Percentiles rank a stretch among this genome's conserved stretches.
Evolutionary conservation across 352 stramenopile species (phyloP).

Genomic region (Phytophthora tentaculata): DNA sequence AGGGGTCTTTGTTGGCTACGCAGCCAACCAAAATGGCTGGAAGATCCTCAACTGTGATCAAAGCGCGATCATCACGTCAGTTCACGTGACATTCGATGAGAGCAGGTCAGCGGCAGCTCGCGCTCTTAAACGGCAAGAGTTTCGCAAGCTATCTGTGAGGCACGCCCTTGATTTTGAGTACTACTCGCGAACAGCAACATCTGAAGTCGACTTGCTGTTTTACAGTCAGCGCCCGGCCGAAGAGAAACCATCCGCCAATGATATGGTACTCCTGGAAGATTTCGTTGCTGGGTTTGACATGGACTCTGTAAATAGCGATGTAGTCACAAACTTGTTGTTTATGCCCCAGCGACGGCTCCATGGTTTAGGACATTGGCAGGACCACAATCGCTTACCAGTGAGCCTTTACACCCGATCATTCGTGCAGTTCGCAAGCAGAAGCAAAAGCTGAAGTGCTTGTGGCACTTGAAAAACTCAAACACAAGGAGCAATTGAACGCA

Average conservation of each 20-base stretch:
- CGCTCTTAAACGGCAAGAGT: not conserved
- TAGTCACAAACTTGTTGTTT: not conserved
- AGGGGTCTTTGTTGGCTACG: not conserved
- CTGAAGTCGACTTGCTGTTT: not conserved
- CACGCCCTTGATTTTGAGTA: not conserved
- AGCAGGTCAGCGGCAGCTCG: not conserved
- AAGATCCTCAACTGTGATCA: not conserved
- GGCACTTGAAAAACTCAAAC: not conserved
- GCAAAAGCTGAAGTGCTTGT: not conserved
- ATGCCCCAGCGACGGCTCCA: not conserved
- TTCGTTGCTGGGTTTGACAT: not conserved
- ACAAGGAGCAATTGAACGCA: not conserved
- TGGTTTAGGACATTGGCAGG: not conserved
- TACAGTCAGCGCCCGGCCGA: not conserved
- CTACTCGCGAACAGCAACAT: not conserved
- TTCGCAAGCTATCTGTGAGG: not conserved
- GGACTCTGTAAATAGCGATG: not conserved
- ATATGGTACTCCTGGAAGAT: not conserved
- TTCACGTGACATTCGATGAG: not conserved
- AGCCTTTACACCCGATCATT: not conserved
- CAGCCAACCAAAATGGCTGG: not conserved
- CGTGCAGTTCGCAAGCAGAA: not conserved
- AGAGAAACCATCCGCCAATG: not conserved
- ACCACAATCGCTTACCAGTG: not conserved
- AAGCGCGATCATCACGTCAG: not conserved